phyloP scores from a whole-genome alignment of 108 stramenopile species.

The Parietichytrium sp. region DNA sequence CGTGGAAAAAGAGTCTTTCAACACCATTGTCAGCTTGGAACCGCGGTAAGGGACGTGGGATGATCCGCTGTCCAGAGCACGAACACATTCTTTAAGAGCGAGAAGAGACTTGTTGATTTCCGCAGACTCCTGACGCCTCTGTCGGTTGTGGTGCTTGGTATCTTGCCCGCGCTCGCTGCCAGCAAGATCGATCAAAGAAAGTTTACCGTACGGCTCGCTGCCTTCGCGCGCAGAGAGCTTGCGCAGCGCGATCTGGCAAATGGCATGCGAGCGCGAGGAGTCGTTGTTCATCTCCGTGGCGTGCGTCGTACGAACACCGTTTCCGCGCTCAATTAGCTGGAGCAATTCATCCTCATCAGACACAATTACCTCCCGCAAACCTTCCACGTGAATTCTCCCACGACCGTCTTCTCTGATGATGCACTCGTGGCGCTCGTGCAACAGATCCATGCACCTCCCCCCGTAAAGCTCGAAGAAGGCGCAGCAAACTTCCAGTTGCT shows the following conservation, averaged over 20 bases:
- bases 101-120: constrained; percentile 96
- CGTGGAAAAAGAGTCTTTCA: constrained; percentile 93
- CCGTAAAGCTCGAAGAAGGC: constrained; percentile 98
- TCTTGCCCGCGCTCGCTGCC: constrained; percentile 93
- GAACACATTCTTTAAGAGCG: constrained; percentile 94
- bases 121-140: constrained; percentile 85
- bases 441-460: constrained; percentile 87
- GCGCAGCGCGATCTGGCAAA: constrained; percentile 88
- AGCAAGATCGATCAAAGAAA: constrained; percentile 91
- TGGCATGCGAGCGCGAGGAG: constrained; percentile 89
- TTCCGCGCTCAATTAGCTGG: constrained; percentile 75
- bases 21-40: constrained; percentile 91
- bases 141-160: constrained; percentile 89
- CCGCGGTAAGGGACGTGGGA: constrained; percentile 96
- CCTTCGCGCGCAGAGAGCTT: constrained; percentile 46
- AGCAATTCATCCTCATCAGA: constrained; percentile 73
- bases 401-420: constrained; percentile 87
- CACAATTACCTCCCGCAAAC: constrained; percentile 70
- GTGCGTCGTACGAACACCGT: constrained; percentile 88
- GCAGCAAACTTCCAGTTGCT: constrained; percentile 63
- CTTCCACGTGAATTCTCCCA: constrained; percentile 86
- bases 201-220: constrained; percentile 74
- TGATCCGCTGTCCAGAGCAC: constrained; percentile 79
- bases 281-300: constrained; percentile 86
- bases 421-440: constrained; percentile 83